Percentiles rank a stretch among this genome's conserved stretches.
phyloP scores from a whole-genome alignment of 371 early-diverging fungal genomes.

The Mucor circinelloides region DNA sequence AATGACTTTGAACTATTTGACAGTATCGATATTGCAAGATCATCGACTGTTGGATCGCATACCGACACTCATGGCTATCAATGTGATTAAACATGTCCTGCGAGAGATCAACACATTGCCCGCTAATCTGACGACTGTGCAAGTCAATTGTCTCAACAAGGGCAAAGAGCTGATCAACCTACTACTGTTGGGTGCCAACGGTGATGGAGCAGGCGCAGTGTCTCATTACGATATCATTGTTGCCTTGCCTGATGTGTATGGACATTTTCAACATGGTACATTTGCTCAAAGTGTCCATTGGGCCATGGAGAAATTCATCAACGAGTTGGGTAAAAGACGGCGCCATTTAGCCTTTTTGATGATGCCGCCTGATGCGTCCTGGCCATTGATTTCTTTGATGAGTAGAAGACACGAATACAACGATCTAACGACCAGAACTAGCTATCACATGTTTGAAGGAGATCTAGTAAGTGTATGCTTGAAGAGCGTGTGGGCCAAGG shows the following conservation, averaged over 20 bases:
- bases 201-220: slow-evolving; percentile 53
- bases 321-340: slow-evolving; percentile 59
- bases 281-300: slow-evolving; percentile 65
- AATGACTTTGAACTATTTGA: slow-evolving; percentile 46
- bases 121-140: slow-evolving; percentile 33
- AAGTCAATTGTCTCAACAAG: slow-evolving; percentile 48
- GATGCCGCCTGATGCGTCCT: slow-evolving; percentile 79
- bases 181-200: slow-evolving; percentile 42
- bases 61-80: slow-evolving; percentile 47
- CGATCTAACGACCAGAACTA: slow-evolving; percentile 64
- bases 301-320: slow-evolving; percentile 68
- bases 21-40: slow-evolving; percentile 41
- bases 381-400: slow-evolving; percentile 80
- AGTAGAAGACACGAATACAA: slow-evolving; percentile 77
- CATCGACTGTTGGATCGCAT: slow-evolving; percentile 41
- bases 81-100: slow-evolving; percentile 52
- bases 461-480: slow-evolving; percentile 40
- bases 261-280: slow-evolving; percentile 47
- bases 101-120: slow-evolving; percentile 53
- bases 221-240: slow-evolving; percentile 57
- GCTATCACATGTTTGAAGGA: slow-evolving; percentile 62
- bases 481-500: not conserved
- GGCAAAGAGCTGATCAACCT: slow-evolving; percentile 53
- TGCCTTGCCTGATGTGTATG: slow-evolving; percentile 54
- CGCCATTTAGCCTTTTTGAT: slow-evolving; percentile 58